Evolutionary conservation across 108 stramenopile genomes (phyloP), one percentile per base, ranked within the genome.

Genomic region (Cyclostephanos tholiformis): DNA sequence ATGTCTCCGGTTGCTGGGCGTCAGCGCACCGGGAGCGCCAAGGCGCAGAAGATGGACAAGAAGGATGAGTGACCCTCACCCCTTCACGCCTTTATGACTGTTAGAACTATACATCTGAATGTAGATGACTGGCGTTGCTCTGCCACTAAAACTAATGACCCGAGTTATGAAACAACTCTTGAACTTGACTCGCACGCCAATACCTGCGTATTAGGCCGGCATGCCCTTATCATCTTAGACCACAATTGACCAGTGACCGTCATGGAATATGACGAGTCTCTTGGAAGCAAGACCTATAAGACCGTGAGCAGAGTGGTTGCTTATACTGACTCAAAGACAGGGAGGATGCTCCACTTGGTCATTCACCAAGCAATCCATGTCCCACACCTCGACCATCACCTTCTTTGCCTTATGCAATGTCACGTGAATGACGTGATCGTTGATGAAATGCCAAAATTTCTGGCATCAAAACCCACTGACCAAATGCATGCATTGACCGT

Each of bases 361-460:
- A 50, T 74, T 8, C 8, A 74, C 51, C 72, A 74, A 30, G 64
- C 64, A 6, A 57, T 74, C 0, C 48, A 65, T 7, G 38, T 74
- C 1, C 72, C 72, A 29, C 55, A 56, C 44, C 46, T 74, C 6
- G 71, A 72, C 48, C 61, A 72, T 44, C 20, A 44, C 50, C 65
- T 76, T 8, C 62, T 76, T 16, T 76, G 75, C 44, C 75, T 59
- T 16, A 76, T 76, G 75, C 68, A 69, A 46, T 50, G 38, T 25
- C 38, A 46, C 23, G 39, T 69, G 67, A 69, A 76, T 69, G 68
- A 52, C 8, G 38, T 61, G 41, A 67, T n/a, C 12, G 57, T 69
- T 61, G 27, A 69, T 23, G 59, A 69, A 14, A 10, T 7, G 8
- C 68, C 75, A 7, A 76, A 76, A 49, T 76, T 76, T n/a, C 23